phyloP scores from a whole-genome alignment of 306 rosid genomes.

The Quercus wislizeni region DNA sequence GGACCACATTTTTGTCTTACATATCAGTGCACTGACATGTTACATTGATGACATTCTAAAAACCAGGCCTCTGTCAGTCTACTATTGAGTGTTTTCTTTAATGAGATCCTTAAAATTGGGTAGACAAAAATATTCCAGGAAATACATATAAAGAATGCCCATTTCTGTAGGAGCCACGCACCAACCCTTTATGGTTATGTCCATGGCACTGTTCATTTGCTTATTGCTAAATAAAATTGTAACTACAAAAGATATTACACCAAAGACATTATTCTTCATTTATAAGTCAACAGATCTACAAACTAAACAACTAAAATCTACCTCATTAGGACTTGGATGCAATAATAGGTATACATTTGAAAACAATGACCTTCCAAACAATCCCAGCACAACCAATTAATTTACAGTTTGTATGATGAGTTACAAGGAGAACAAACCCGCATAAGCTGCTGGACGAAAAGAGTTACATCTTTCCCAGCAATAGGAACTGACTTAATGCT shows the following conservation, averaged over 20 bases:
- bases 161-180: background rate
- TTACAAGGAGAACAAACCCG: constrained; percentile 51
- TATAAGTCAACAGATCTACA: background rate
- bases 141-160: background rate
- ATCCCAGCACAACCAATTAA: constrained; percentile 3
- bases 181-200: background rate
- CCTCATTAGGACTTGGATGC: background rate
- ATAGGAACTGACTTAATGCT: constrained; percentile 95
- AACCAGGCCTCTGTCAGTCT: background rate
- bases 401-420: constrained; percentile 1
- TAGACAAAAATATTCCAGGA: background rate
- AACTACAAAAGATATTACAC: background rate
- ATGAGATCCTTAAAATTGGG: background rate
- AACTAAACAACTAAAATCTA: background rate
- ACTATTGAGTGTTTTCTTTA: background rate
- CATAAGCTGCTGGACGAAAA: constrained; percentile 96
- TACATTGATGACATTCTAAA: background rate
- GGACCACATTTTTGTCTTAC: background rate
- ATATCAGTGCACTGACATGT: background rate
- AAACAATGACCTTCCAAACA: background rate
- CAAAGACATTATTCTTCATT: background rate
- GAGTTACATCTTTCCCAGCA: constrained; percentile 91
- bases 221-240: background rate
- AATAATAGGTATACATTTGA: background rate
- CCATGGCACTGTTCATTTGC: background rate